Evolutionary conservation across 2,329 filamentous ascomycete genomes (phyloP).

Genomic region (Mollisiaceae sp.): DNA sequence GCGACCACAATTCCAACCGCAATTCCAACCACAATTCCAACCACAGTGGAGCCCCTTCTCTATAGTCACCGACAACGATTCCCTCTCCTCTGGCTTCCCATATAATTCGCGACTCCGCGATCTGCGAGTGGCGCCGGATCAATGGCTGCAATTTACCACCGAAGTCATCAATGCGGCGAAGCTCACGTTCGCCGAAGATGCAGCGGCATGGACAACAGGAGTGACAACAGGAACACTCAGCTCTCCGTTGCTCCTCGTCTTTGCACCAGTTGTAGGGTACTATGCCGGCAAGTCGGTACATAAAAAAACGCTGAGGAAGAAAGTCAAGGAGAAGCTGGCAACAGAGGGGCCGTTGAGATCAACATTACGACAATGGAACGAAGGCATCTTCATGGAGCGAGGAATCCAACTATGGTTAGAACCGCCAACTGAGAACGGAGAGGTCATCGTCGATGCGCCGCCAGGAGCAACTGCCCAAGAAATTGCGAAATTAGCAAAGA

Average conservation of each 20-base stretch:
- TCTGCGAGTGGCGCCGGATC: constrained; percentile 31
- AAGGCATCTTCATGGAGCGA: constrained; percentile 23
- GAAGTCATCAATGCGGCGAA: constrained; percentile 34
- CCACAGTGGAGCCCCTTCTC: constrained; percentile 22
- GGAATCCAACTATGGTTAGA: constrained; percentile 38
- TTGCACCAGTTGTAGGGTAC: constrained; percentile 34
- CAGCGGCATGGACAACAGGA: constrained; percentile 34
- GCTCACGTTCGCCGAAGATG: constrained; percentile 32
- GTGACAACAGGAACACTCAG: constrained; percentile 33
- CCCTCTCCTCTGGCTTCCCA: constrained; percentile 37
- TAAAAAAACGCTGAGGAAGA: constrained; percentile 31
- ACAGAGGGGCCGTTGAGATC: constrained; percentile 31
- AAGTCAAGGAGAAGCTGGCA: constrained; percentile 31
- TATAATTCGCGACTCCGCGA: constrained; percentile 31
- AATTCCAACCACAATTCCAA: constrained; percentile 5
- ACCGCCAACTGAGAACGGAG: constrained; percentile 28
- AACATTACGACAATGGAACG: constrained; percentile 33
- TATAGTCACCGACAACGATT: constrained; percentile 33
- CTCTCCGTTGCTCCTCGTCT: constrained; percentile 28
- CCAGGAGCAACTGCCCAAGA: constrained; percentile 3
- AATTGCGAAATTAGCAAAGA: constrained; percentile 19
- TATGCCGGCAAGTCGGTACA: constrained; percentile 34
- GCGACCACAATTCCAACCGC: neutral
- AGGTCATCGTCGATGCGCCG: constrained; percentile 13
- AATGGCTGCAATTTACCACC: constrained; percentile 37